Base-by-base conservation (phyloP, 2,329 filamentous ascomycete genomes). In the Hansfordia pulvinata region DNA sequence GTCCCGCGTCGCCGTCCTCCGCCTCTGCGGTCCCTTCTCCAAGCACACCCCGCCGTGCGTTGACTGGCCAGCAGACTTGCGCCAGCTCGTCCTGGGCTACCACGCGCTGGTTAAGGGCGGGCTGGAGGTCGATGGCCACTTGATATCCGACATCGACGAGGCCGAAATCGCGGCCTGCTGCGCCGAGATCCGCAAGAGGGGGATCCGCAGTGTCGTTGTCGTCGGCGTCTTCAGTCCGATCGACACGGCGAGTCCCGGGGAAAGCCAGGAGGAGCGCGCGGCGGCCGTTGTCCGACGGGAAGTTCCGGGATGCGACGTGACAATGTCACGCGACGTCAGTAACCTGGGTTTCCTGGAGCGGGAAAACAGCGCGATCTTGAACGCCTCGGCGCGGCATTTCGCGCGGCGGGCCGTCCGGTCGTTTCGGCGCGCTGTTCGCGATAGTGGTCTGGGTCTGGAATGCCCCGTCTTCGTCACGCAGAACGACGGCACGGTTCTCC, bases 321-420 rank as follows among this genome's bases (percentile, higher is more conserved):
- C 69, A 3, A 54, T 55, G 26, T 65, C 63, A 8, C 58, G 58
- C 26, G 59, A 64, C 10, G 60, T 69, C 3, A 64, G 62, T 10
- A 68, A 58, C 34, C 44, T 65, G 8, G 65, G 52, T 20, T 69
- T 72, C 28, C 47, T 75, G 6, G 71, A 75, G 46, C 56, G 73
- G 19, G 73, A 77, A 43, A 77, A 77, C 38, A 71, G 72, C 1
- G 62, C 68, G 2, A 71, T 77, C 11, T 50, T 78, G 12, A 77
- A 78, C 35, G 72, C 70, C 0, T 62, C 69, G 2, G 71, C 77
- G 18, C 49, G 75, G 8, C 42, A 55, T 1, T 73, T 74, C 38
- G 71, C 69, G 0, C 54, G 58, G 10, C 55, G 56, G 34, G 75
- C 69, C 0, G 72, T 75, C 32, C 51, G 49, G 8, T 60, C 61